Percentiles rank a stretch among this genome's conserved stretches.
These are phyloP conservation scores for Tympanopsis confertula DNA, from an alignment of 2,329 filamentous ascomycete species.

Conservation along the genomic window DNA sequence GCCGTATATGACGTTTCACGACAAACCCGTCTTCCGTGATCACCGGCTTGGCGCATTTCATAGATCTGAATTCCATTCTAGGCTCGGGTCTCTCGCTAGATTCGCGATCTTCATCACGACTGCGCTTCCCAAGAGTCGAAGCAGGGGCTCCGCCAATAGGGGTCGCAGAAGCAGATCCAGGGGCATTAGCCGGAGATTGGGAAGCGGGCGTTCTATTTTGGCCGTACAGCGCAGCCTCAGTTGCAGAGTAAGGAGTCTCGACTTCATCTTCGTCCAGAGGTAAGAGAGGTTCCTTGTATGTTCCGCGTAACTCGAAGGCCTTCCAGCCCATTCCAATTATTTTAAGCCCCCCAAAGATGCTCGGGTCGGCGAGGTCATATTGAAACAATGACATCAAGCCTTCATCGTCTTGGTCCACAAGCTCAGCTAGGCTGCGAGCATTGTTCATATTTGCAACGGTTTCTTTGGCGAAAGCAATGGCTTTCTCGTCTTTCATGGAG, in stretches of 20 bases:
- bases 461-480: too few relatives aligned
- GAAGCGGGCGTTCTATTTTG: too few relatives aligned
- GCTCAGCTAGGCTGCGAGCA: neutral
- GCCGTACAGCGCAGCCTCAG: neutral
- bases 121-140: too few relatives aligned
- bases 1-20: too few relatives aligned
- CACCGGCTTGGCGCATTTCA: too few relatives aligned
- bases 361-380: neutral
- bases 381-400: neutral
- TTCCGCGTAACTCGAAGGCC: neutral
- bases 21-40: too few relatives aligned
- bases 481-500: too few relatives aligned
- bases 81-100: neutral
- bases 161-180: too few relatives aligned
- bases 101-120: neutral
- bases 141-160: too few relatives aligned
- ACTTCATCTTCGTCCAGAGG: neutral
- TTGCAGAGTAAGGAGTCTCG: neutral
- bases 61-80: too few relatives aligned
- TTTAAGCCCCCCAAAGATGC: neutral
- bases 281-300: neutral
- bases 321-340: neutral
- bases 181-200: neutral
- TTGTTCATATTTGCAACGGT: too few relatives aligned
- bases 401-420: neutral